A percentile compares a stretch with the other conserved stretches of the same genome.
Conservation (phyloP, 257 asterid species). For the Primulina eburnea region DNA sequence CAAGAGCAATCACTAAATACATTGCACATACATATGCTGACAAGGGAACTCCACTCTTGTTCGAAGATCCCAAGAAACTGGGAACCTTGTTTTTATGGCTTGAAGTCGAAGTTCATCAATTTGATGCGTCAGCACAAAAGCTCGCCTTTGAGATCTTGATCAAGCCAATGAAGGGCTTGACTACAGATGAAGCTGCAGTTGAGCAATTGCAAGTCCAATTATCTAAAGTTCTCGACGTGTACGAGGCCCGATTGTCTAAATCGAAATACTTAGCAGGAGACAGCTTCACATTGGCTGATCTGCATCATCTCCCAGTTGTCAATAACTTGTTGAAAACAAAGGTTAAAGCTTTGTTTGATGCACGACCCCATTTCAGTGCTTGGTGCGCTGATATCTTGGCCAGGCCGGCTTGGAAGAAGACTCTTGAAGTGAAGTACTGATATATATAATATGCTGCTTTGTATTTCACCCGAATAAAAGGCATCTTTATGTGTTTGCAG, state of each 20-base stretch:
- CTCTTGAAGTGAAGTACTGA: constrained; percentile 23
- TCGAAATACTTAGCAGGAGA: constrained; percentile 55
- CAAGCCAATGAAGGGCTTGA: constrained; percentile 32
- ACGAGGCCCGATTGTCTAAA: constrained; percentile 40
- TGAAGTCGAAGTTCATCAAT: constrained; percentile 35
- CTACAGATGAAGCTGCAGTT: constrained; percentile 27
- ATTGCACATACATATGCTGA: constrained; percentile 33
- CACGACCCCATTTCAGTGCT: constrained; percentile 39
- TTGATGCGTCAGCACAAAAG: constrained; percentile 27
- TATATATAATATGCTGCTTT: background rate
- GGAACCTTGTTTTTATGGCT: constrained; percentile 33
- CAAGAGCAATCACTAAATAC: constrained; percentile 45
- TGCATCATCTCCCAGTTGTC: constrained; percentile 48
- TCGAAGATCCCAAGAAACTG: constrained; percentile 29
- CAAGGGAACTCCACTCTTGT: constrained; percentile 34
- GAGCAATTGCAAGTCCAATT: constrained; percentile 26
- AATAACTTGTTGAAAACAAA: constrained; percentile 35
- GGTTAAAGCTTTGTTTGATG: constrained; percentile 41
- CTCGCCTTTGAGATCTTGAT: constrained; percentile 31
- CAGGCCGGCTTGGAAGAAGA: constrained; percentile 53
- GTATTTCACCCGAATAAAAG: background rate
- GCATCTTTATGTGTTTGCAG: too few species aligned
- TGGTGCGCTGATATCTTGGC: constrained; percentile 45
- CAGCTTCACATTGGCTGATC: constrained; percentile 38
- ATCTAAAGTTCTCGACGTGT: constrained; percentile 45